Evolutionary conservation across 2,329 filamentous ascomycete genomes (phyloP).

Genomic region (Tolypocladium nubicola): DNA sequence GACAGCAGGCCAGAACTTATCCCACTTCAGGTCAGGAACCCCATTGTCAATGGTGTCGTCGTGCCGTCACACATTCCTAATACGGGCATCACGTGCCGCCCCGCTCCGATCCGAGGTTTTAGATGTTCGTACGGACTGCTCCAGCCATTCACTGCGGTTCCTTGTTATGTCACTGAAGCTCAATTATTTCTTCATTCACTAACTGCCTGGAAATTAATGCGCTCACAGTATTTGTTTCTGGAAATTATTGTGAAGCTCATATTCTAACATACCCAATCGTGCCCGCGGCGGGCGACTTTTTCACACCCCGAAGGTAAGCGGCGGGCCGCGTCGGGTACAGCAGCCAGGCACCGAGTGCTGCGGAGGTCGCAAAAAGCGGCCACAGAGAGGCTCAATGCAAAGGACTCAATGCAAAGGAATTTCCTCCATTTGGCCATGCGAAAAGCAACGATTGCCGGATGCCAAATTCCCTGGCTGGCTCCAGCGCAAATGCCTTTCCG

Average conservation of each 20-base stretch:
- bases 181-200: not conserved
- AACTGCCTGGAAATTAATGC: not conserved
- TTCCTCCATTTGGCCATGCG: not conserved
- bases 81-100: not conserved
- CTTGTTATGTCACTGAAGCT: not conserved
- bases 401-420: not conserved
- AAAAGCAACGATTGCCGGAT: too few species aligned
- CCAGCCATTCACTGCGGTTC: not conserved
- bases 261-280: not conserved
- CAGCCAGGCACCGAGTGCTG: not conserved
- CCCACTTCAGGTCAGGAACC: not conserved
- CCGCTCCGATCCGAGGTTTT: not conserved
- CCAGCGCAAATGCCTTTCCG: too few species aligned
- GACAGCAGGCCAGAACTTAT: not conserved
- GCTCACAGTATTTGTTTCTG: not conserved
- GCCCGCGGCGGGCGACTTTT: not conserved
- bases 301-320: not conserved
- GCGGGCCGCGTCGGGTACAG: not conserved
- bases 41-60: not conserved
- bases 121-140: not conserved
- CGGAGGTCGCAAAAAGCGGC: not conserved
- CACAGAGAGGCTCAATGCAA: too few species aligned
- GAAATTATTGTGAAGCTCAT: not conserved
- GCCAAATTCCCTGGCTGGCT: too few species aligned
- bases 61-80: not conserved